Conservation (phyloP, 1,284 basidiomycete species). For the Ceratobasidium sp. region DNA sequence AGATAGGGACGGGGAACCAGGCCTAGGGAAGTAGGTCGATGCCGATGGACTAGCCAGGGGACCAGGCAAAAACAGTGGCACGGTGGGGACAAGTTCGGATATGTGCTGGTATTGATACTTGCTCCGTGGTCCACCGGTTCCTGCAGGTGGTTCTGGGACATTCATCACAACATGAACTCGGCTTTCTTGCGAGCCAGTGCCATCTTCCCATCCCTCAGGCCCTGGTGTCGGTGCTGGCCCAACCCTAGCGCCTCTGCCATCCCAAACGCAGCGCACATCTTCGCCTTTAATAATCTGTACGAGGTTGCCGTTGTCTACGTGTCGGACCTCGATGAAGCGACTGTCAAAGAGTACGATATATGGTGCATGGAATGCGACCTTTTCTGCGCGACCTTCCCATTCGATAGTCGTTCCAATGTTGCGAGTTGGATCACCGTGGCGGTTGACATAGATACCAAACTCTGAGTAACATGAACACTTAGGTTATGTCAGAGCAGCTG, state of each 20-base stretch:
- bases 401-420: slow-evolving; percentile 74
- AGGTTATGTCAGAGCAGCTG: not conserved
- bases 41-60: slow-evolving; percentile 68
- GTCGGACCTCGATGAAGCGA: slow-evolving; percentile 91
- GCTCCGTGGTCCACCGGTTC: slow-evolving; percentile 39
- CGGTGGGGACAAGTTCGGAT: slow-evolving; percentile 80
- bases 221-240: slow-evolving; percentile 51
- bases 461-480: slow-evolving; percentile 57
- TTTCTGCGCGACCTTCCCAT: slow-evolving; percentile 92
- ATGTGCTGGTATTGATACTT: slow-evolving; percentile 71
- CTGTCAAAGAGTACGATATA: slow-evolving; percentile 90
- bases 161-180: slow-evolving; percentile 79
- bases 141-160: slow-evolving; percentile 47
- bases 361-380: slow-evolving; percentile 85
- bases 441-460: slow-evolving; percentile 89
- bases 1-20: slow-evolving; percentile 58
- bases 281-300: slow-evolving; percentile 86
- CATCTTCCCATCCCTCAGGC: slow-evolving; percentile 52
- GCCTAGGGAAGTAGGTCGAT: slow-evolving; percentile 65
- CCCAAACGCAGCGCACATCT: slow-evolving; percentile 88
- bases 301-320: slow-evolving; percentile 82
- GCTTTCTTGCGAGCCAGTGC: slow-evolving; percentile 67
- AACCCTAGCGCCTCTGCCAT: slow-evolving; percentile 64
- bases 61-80: slow-evolving; percentile 68
- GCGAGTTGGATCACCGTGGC: slow-evolving; percentile 84